phyloP scores from a whole-genome alignment of 768 basidiomycete genomes.

The Psilocybe azurescens region DNA sequence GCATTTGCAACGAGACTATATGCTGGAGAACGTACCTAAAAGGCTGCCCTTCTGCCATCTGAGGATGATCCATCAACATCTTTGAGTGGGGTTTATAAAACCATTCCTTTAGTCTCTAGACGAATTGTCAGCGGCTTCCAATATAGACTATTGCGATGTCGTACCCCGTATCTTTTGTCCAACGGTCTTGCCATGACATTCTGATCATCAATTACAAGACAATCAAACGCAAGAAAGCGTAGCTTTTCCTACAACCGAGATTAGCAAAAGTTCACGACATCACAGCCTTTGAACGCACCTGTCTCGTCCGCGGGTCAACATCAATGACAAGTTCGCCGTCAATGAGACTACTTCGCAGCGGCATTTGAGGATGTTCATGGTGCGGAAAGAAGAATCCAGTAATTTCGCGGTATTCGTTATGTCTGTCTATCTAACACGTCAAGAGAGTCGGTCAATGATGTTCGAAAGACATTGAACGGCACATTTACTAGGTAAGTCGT shows the following conservation, averaged over 20 bases:
- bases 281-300: slow-evolving; percentile 49
- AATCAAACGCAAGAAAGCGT: slow-evolving; percentile 90
- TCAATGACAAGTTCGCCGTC: slow-evolving; percentile 97
- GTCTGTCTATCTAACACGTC: slow-evolving; percentile 83
- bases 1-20: neutral
- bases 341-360: slow-evolving; percentile 80
- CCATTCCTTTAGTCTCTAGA: slow-evolving; percentile 79
- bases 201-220: slow-evolving; percentile 83
- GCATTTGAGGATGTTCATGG: slow-evolving; percentile 69
- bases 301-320: slow-evolving; percentile 74
- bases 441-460: neutral
- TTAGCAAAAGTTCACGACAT: slow-evolving; percentile 7
- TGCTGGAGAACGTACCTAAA: slow-evolving; percentile 75
- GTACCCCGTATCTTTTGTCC: slow-evolving; percentile 89
- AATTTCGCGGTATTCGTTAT: slow-evolving; percentile 82
- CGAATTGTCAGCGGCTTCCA: slow-evolving; percentile 3
- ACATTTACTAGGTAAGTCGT: slow-evolving; percentile 75
- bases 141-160: slow-evolving; percentile 31
- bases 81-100: slow-evolving; percentile 82
- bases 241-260: slow-evolving; percentile 66
- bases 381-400: slow-evolving; percentile 89
- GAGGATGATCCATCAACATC: slow-evolving; percentile 72
- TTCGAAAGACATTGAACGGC: slow-evolving; percentile 1
- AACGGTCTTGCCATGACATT: slow-evolving; percentile 87
- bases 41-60: slow-evolving; percentile 66